Evolutionary conservation across 2,329 filamentous ascomycete genomes (phyloP), one percentile per base, ranked within the genome.

Genomic region (Immersiporthe knoxdaviesiana): DNA sequence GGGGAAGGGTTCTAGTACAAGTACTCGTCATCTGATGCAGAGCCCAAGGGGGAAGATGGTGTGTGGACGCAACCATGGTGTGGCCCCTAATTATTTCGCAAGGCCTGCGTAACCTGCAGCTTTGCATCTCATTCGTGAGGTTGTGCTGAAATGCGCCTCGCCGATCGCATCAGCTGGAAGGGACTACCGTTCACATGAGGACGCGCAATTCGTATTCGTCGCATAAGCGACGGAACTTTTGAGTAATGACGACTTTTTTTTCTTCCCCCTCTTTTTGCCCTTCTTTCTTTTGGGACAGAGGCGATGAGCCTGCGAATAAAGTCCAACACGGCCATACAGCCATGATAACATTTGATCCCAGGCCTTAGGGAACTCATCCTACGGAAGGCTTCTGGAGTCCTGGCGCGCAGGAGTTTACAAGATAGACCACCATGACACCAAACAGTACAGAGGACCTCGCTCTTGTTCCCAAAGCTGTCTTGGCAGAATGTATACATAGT

Each of bases 11-110:
- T 44, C 59, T 12, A 39, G n/a, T 27, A 12, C 59, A 7, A 39
- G n/a, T 27, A 12, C n/a, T 37, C 59, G 39, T 63, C 61, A 63
- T 47, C 39, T 47, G 61, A 63, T 47, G 41, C 61, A 47, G 41
- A 27, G 61, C 8, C 32, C 27, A 10, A 47, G 18, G 47, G 47
- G 5, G 41, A 63, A 63, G 61, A 47, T 63, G 61, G 61, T 63
- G 61, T 50, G 61, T 39, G 24, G 61, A 50, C 41, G 41, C 41
- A 63, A 27, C 37, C 37, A 63, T 14, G 41, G 59, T 60, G 58
- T 60, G 2, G 58, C 58, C 35, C 58, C 58, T 60, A 60, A 60
- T 60, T 30, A 60, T 60, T 39, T n/a, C n/a, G 58, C 7, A 32
- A 60, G 32, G 58, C n/a, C 35, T 60, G 58, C 58, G 58, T 37